Base-by-base conservation (phyloP, 352 stramenopile species). In the Globisporangium viniferum region DNA sequence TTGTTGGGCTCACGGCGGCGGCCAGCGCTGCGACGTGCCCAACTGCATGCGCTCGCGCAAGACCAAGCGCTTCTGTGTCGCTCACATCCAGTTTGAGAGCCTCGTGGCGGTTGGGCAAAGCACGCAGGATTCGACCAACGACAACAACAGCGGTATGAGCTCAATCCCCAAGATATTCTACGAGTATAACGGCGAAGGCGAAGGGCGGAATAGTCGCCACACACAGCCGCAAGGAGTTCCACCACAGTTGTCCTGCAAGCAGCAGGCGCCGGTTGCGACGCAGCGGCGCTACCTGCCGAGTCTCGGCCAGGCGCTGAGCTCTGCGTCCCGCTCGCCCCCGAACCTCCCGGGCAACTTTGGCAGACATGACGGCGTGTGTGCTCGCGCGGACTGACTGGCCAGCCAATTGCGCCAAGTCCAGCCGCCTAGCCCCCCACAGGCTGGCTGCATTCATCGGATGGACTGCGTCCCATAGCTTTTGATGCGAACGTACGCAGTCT, bases 11-110 rank as follows among this genome's bases (percentile, higher is more conserved):
- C 85, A 93, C 35, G 85, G 85, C 22, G 85, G 83, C 53, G 85
- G 85, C 9, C 81, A 88, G 59, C 80, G 85, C 20, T 95, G 88
- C 64, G 78, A 90, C 7, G 82, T 80, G 9, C 66, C 80, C 4
- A 56, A 71, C 10, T 95, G 87, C 70, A 87, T 86, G 72, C 85
- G 89, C 24, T 82, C 69, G 6, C 82, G 84, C 24, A 91, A 93
- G 69, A 78, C 79, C 6, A 89, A 89, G 66, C 78, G 73, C 31
- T 91, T 81, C 55, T 92, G 87, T 31, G 77, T 89, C 48, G 75
- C 79, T 1, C 86, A 93, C 63, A 53, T 86, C 59, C 65, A 80
- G 36, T 65, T 81, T 53, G 79, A 82, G 31, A 64, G 62, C 7
- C 20, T 55, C 62, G 20, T 48, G 60, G 31, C 14, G 10, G 24